Percentiles rank a stretch among this genome's conserved stretches.
These are phyloP conservation scores for Marchantia polymorpha DNA, from an alignment of 225 moss, liverwort and hornwort species.

Conservation along the genomic window DNA sequence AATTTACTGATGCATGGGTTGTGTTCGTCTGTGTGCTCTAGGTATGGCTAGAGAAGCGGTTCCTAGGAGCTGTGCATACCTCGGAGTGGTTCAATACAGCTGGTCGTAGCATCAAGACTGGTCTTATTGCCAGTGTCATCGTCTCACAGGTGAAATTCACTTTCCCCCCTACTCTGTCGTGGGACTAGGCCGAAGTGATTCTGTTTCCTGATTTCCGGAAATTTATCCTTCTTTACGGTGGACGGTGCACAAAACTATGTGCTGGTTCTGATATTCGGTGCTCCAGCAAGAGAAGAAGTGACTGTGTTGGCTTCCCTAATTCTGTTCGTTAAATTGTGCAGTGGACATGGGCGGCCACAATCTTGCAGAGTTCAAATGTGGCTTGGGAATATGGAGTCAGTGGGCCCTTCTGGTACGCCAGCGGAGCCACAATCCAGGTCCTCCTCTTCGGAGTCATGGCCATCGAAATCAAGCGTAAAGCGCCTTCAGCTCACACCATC, in stretches of 20 bases:
- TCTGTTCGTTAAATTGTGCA: constrained; percentile 25
- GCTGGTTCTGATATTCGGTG: too few relatives aligned
- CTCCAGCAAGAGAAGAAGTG: background rate
- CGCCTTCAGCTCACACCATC: constrained; percentile 83
- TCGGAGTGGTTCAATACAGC: constrained; percentile 98
- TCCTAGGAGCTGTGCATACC: constrained; percentile 60
- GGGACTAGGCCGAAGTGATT: too few relatives aligned
- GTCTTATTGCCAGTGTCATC: constrained; percentile 89
- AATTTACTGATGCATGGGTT: background rate
- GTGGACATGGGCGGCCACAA: constrained; percentile 99
- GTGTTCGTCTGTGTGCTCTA: constrained; percentile 25
- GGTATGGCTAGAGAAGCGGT: constrained; percentile 85
- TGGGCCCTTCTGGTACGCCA: constrained; percentile 90
- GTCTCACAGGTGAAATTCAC: constrained; percentile 63
- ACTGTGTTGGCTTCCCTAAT: background rate
- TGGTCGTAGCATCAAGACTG: constrained; percentile 86
- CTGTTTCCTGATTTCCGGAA: too few relatives aligned
- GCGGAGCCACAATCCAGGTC: constrained; percentile 71
- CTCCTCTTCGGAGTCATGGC: constrained; percentile 81
- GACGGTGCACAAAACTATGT: too few relatives aligned
- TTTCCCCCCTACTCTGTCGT: too few relatives aligned
- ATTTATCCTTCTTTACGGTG: too few relatives aligned
- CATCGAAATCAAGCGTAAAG: constrained; percentile 92
- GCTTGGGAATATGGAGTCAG: constrained; percentile 91
- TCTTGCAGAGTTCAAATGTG: constrained; percentile 85